Conservation (phyloP, 768 basidiomycete genomes). For the Sistotremastrum niveocremeum region DNA sequence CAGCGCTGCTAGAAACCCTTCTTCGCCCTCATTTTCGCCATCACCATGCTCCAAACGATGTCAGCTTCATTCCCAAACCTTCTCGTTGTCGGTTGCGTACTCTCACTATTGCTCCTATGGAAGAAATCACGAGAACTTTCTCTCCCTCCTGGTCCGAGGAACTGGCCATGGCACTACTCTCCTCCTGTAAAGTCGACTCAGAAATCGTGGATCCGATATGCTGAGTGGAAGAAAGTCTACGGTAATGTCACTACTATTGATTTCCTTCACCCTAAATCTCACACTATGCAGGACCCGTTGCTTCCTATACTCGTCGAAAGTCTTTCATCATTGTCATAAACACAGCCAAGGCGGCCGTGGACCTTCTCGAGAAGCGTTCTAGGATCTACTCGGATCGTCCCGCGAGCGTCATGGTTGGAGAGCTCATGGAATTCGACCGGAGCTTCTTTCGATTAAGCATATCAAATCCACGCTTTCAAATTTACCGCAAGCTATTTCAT, state of each 20-base stretch:
- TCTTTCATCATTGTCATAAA: slow-evolving; percentile 7
- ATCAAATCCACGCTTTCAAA: not conserved
- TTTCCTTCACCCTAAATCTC: not conserved
- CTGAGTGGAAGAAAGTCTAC: slow-evolving; percentile 1
- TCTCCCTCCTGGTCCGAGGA: slow-evolving; percentile 8
- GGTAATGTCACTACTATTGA: slow-evolving; percentile 3
- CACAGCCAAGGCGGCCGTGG: slow-evolving; percentile 4
- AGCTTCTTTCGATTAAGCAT: not conserved
- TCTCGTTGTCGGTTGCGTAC: no score
- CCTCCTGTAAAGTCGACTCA: slow-evolving; percentile 3
- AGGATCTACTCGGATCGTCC: slow-evolving; percentile 8
- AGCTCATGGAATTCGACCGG: slow-evolving; percentile 1
- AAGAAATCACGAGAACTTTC: not conserved
- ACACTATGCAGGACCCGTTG: slow-evolving; percentile 1
- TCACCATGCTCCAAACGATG: no score
- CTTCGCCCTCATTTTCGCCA: no score
- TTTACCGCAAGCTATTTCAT: slow-evolving; percentile 4
- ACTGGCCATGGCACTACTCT: slow-evolving; percentile 7
- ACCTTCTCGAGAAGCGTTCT: slow-evolving; percentile 12
- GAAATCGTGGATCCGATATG: slow-evolving; percentile 5
- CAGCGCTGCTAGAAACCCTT: no score
- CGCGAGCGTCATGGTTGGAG: not conserved
- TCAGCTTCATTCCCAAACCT: no score
- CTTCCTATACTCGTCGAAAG: slow-evolving; percentile 4
- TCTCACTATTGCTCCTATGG: no score